Evolutionary conservation across 2,329 filamentous ascomycete species (phyloP).

Genomic region (Aspergillus sp.): DNA sequence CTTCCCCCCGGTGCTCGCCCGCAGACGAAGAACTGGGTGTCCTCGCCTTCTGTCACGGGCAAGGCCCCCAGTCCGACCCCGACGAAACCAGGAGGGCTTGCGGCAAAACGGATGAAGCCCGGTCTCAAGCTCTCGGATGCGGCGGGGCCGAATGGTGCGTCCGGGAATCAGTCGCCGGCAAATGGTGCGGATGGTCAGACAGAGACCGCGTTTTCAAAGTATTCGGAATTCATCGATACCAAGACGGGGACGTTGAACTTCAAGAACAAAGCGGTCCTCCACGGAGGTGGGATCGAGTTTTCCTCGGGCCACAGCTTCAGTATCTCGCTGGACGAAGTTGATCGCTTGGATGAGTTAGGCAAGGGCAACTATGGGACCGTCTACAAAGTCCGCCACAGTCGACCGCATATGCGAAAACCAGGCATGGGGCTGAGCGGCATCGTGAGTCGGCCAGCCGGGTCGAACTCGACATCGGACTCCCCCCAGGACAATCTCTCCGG

Average conservation of each 20-base stretch:
- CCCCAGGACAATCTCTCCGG: conserved; percentile 48
- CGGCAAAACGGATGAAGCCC: conserved; percentile 48
- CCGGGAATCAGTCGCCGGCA: conserved; percentile 37
- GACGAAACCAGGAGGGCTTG: conserved; percentile 45
- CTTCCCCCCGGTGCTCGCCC: conserved; percentile 27
- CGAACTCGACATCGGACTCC: conserved; percentile 14
- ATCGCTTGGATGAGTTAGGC: conserved; percentile 86
- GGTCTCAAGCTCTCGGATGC: conserved; percentile 49
- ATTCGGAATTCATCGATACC: conserved; percentile 81
- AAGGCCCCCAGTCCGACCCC: conserved; percentile 33
- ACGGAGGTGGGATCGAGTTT: conserved; percentile 87
- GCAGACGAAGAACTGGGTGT: conserved; percentile 30
- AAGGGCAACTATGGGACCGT: conserved; percentile 99
- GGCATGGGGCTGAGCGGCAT: conserved; percentile 61
- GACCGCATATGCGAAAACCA: conserved; percentile 60
- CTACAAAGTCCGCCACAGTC: conserved; percentile 88
- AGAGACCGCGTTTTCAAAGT: conserved; percentile 61
- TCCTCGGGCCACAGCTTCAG: conserved; percentile 83
- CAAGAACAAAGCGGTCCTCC: conserved; percentile 86
- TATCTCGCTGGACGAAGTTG: conserved; percentile 93
- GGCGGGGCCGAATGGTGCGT: conserved; percentile 45
- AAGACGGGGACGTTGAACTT: conserved; percentile 91
- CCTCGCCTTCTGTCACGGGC: conserved; percentile 23
- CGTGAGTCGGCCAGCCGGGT: conserved; percentile 41
- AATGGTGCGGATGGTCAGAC: conserved; percentile 34